These are phyloP conservation scores for Pseudozyma hubeiensis DNA, from an alignment of 1,284 basidiomycete genomes.

Conservation along the genomic window DNA sequence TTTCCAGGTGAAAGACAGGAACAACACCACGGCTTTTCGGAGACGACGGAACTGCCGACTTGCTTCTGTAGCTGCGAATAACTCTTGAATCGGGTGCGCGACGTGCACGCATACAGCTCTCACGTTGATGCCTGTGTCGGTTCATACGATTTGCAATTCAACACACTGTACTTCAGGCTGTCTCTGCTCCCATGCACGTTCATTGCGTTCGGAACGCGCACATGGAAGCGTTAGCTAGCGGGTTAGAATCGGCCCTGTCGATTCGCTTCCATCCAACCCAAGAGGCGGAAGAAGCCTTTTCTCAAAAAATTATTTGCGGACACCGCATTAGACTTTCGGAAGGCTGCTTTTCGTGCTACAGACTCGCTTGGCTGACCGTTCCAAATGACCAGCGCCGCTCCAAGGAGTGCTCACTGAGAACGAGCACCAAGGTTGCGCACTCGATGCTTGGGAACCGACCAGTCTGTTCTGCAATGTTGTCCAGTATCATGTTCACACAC, in stretches of 20 bases:
- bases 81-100: slow-evolving; percentile 9
- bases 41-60: slow-evolving; percentile 2
- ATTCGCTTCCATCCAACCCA: slow-evolving; percentile 1
- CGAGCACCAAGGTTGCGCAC: too few relatives aligned
- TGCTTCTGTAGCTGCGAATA: too few relatives aligned
- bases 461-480: too few relatives aligned
- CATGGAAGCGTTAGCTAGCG: slow-evolving; percentile 2
- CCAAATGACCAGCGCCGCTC: too few relatives aligned
- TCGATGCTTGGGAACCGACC: too few relatives aligned
- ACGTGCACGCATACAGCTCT: slow-evolving; percentile 8
- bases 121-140: neutral
- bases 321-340: neutral
- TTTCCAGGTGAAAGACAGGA: neutral
- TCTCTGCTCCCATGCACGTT: slow-evolving; percentile 16
- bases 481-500: too few relatives aligned
- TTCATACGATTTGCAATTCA: slow-evolving; percentile 15
- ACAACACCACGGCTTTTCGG: neutral
- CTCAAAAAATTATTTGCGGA: neutral
- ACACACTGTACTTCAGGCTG: slow-evolving; percentile 2
- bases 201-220: slow-evolving; percentile 8
- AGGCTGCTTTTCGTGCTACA: neutral
- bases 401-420: too few relatives aligned
- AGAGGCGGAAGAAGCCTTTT: slow-evolving; percentile 1
- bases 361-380: too few relatives aligned
- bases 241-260: neutral